Percentiles rank a stretch among this genome's conserved stretches.
These are phyloP conservation scores for Pycnococcus provasolii DNA, from an alignment of 139 green algal genomes.

Conservation along the genomic window DNA sequence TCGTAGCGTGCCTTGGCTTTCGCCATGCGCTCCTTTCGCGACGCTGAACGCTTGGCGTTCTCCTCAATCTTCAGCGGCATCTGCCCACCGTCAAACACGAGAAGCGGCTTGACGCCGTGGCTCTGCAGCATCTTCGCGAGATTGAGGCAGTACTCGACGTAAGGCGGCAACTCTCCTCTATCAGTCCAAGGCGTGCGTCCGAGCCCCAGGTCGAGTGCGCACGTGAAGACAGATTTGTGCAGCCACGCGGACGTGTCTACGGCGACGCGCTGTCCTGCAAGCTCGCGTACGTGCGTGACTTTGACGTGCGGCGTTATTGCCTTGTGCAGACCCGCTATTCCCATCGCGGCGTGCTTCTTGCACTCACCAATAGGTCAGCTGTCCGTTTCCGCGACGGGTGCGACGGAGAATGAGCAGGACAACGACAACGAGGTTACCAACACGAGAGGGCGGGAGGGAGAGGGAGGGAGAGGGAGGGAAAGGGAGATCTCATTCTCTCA, in stretches of 20 bases:
- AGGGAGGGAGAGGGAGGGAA: no score
- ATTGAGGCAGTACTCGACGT: slow-evolving; percentile 75
- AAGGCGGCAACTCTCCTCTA: slow-evolving; percentile 27
- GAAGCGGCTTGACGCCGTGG: slow-evolving; percentile 60
- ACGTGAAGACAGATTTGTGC: slow-evolving; percentile 79
- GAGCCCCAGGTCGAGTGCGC: slow-evolving; percentile 70
- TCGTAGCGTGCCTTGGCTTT: neutral
- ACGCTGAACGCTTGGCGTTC: slow-evolving; percentile 54
- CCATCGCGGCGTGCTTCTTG: no score
- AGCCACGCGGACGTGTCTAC: slow-evolving; percentile 91
- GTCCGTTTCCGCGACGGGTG: no score
- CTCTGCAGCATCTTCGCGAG: slow-evolving; percentile 58
- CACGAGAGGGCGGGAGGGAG: no score
- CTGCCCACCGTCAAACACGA: slow-evolving; percentile 87
- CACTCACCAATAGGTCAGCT: no score
- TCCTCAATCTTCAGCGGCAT: slow-evolving; percentile 82
- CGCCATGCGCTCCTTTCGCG: neutral
- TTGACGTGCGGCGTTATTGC: no score
- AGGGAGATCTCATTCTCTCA: no score
- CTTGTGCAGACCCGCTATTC: no score
- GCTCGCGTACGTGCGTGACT: no score
- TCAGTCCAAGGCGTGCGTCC: slow-evolving; percentile 25
- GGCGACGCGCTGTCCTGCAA: slow-evolving; percentile 46
- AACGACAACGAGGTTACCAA: no score
- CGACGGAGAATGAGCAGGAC: no score